Conservation (phyloP, 441 rosid species). For the Populus hybrid region DNA sequence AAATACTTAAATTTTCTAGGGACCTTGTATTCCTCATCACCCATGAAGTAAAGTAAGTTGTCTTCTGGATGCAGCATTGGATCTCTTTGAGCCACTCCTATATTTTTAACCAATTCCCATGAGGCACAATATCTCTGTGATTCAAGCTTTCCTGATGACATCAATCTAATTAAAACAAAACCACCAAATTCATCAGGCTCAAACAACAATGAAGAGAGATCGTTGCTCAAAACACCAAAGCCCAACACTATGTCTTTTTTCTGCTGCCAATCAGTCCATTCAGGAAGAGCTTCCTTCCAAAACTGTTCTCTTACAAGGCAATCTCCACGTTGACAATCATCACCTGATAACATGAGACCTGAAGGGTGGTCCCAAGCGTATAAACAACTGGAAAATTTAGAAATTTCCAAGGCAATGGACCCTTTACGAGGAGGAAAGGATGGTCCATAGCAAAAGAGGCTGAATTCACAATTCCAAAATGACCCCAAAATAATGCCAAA, state of each 20-base stretch:
- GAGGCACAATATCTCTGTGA: conserved; percentile 63
- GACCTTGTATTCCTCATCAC: conserved; percentile 44
- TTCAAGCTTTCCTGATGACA: conserved; percentile 85
- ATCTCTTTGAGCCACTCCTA: conserved; percentile 37
- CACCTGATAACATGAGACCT: conserved; percentile 44
- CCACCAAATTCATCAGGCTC: conserved; percentile 59
- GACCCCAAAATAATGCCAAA: conserved; percentile 68
- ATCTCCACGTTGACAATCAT: conserved; percentile 61
- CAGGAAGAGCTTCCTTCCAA: conserved; percentile 52
- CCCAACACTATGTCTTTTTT: conserved; percentile 67
- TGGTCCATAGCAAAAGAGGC: conserved; percentile 79
- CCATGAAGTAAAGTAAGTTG: conserved; percentile 37
- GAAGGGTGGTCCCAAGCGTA: conserved; percentile 78
- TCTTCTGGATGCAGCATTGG: conserved; percentile 26
- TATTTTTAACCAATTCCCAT: conserved; percentile 33
- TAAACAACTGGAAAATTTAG: conserved; percentile 33
- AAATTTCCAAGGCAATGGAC: conserved; percentile 30
- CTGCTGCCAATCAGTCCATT: conserved; percentile 71
- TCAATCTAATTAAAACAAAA: conserved; percentile 68
- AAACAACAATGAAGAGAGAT: conserved; percentile 35
- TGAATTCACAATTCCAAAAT: conserved; percentile 65
- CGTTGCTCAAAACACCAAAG: conserved; percentile 54
- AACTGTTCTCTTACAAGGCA: conserved; percentile 52
- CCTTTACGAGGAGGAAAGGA: conserved; percentile 30
- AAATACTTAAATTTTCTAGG: conserved; percentile 48